Conservation (phyloP, 371 early-diverging fungal species). For the Haplosporangium sp. region DNA sequence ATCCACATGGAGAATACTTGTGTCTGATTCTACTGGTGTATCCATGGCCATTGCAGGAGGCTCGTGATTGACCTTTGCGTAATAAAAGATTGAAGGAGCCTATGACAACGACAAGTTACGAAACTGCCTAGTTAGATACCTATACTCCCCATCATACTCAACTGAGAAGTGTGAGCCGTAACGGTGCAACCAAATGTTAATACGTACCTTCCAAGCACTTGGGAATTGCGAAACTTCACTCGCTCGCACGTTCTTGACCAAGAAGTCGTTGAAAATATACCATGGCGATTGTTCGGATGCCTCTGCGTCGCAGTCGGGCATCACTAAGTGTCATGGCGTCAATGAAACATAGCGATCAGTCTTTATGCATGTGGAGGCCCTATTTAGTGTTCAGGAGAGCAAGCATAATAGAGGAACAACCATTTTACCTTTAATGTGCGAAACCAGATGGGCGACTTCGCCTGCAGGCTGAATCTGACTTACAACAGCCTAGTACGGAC, state of each 20-base stretch:
- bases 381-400: neutral
- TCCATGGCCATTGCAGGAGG: constrained; percentile 54
- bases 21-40: constrained; percentile 20
- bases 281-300: constrained; percentile 66
- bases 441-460: constrained; percentile 78
- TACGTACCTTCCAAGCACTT: constrained; percentile 80
- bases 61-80: constrained; percentile 63
- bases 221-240: constrained; percentile 77
- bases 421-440: constrained; percentile 73
- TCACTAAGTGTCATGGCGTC: constrained; percentile 4
- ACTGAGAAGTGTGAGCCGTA: neutral
- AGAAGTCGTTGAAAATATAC: constrained; percentile 95
- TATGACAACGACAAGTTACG: neutral
- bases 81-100: constrained; percentile 80
- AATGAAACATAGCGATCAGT: constrained; percentile 19
- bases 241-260: constrained; percentile 79
- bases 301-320: constrained; percentile 55
- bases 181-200: neutral
- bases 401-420: neutral
- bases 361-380: neutral
- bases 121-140: constrained; percentile 17
- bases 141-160: no score
- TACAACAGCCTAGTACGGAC: constrained; percentile 65
- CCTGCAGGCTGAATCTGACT: constrained; percentile 72
- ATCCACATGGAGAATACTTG: constrained; percentile 31